A percentile compares a stretch with the other conserved stretches of the same genome.
phyloP scores from a whole-genome alignment of 164 flowering plant genomes.

The Buxus sempervirens region DNA sequence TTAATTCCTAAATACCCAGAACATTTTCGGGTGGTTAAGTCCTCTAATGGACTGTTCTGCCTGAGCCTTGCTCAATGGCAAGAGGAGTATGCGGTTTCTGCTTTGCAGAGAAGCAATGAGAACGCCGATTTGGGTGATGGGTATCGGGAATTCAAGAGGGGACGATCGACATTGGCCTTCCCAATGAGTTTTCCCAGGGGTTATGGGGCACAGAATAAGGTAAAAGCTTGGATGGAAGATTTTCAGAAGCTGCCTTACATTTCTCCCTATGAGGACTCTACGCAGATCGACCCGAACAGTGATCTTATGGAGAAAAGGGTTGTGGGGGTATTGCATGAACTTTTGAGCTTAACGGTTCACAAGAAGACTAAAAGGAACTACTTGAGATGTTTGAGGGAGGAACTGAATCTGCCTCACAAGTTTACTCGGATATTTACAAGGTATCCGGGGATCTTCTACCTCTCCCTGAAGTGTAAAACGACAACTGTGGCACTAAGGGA shows the following conservation, averaged over 20 bases:
- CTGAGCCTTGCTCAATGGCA: constrained; percentile 57
- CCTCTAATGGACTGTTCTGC: constrained; percentile 46
- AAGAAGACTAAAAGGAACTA: constrained; percentile 95
- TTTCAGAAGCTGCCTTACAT: constrained; percentile 90
- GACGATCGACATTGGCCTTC: constrained; percentile 51
- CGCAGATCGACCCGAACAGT: constrained; percentile 67
- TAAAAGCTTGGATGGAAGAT: constrained; percentile 92
- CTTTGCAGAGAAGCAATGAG: constrained; percentile 64
- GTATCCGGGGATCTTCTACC: constrained; percentile 94
- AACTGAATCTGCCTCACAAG: constrained; percentile 73
- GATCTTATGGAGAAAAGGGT: constrained; percentile 96
- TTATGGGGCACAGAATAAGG: constrained; percentile 84
- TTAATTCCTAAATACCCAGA: constrained; percentile 56
- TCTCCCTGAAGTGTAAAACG: constrained; percentile 93
- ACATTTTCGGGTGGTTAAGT: constrained; percentile 51
- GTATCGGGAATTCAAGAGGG: constrained; percentile 61
- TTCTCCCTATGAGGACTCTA: constrained; percentile 85
- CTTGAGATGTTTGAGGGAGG: constrained; percentile 82
- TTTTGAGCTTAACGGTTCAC: constrained; percentile 80
- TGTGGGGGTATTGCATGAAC: constrained; percentile 87
- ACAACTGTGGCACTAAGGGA: constrained; percentile 78
- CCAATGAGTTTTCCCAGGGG: constrained; percentile 89
- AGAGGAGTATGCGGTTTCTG: constrained; percentile 69
- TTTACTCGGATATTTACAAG: constrained; percentile 88
- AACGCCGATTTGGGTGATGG: constrained; percentile 26